Percentiles rank a stretch among this genome's conserved stretches.
Evolutionary conservation across 169 alveolate genomes (phyloP).

Genomic region (Cryptosporidium tyzzeri): DNA sequence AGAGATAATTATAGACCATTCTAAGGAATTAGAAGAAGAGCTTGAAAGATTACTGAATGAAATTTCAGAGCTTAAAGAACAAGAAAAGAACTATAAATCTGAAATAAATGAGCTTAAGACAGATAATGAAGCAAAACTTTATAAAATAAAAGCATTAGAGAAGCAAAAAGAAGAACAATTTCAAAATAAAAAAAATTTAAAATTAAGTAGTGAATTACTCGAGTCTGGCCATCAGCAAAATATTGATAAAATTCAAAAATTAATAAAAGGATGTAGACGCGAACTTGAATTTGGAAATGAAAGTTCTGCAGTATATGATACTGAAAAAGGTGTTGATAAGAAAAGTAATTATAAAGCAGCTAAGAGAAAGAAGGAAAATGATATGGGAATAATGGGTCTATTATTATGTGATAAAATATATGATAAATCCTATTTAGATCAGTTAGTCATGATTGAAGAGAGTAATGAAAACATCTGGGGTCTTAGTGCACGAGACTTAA

Average conservation of each 20-base stretch:
- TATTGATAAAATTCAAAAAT: conserved; percentile 47
- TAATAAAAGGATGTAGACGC: conserved; percentile 22
- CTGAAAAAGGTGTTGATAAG: background rate
- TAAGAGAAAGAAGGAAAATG: conserved; percentile 24
- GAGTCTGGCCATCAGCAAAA: conserved; percentile 62
- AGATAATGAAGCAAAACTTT: conserved; percentile 18
- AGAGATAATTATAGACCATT: conserved; percentile 1
- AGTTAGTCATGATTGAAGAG: conserved; percentile 55
- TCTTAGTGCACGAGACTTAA: conserved; percentile 54
- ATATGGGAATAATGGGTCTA: conserved; percentile 38
- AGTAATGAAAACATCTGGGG: conserved; percentile 74
- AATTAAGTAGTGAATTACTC: conserved; percentile 22
- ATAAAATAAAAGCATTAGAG: conserved; percentile 17
- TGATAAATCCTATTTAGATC: conserved; percentile 32
- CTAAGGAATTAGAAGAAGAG: conserved; percentile 23
- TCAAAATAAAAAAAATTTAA: conserved; percentile 40
- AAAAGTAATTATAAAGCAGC: conserved; percentile 2
- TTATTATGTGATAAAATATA: conserved; percentile 37
- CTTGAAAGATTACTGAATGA: background rate
- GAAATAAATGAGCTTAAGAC: conserved; percentile 22
- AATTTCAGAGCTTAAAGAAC: conserved; percentile 12
- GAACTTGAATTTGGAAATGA: conserved; percentile 17
- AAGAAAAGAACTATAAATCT: conserved; percentile 14
- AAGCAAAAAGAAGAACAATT: conserved; percentile 45
- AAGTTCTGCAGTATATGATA: background rate